phyloP scores from a whole-genome alignment of 768 basidiomycete genomes.

The Trametes meyenii region DNA sequence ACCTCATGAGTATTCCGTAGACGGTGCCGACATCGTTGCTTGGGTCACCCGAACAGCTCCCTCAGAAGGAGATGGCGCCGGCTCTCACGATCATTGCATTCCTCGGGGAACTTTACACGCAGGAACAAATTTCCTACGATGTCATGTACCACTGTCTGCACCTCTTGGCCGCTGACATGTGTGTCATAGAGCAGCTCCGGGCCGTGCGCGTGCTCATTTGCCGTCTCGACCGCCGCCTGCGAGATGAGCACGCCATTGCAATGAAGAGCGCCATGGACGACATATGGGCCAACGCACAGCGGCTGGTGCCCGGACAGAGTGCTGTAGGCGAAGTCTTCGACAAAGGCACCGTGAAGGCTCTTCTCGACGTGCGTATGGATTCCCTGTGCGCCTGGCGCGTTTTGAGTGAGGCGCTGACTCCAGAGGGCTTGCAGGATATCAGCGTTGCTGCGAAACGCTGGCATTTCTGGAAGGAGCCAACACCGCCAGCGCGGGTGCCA shows the following conservation, averaged over 20 bases:
- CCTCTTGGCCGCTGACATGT: slow-evolving; percentile 9
- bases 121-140: not conserved
- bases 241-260: not conserved
- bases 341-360: not conserved
- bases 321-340: slow-evolving; percentile 5
- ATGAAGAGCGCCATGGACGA: not conserved
- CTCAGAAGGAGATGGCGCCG: not conserved
- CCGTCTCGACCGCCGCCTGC: slow-evolving; percentile 5
- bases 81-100: slow-evolving; percentile 12
- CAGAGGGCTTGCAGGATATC: not conserved
- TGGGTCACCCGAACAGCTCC: not conserved
- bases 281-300: not conserved
- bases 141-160: slow-evolving; percentile 12
- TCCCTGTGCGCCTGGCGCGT: too few relatives aligned
- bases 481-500: not conserved
- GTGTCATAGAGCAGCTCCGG: slow-evolving; percentile 23
- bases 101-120: slow-evolving; percentile 16
- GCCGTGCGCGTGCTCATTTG: slow-evolving; percentile 16
- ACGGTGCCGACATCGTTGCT: slow-evolving; percentile 1
- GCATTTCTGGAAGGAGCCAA: not conserved
- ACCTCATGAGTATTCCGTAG: not conserved
- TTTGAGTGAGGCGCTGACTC: not conserved
- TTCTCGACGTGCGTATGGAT: not conserved
- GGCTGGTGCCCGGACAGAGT: slow-evolving; percentile 1
- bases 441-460: not conserved